Percentiles rank a stretch among this genome's conserved stretches.
Evolutionary conservation across 306 rosid species (phyloP).

Genomic region (Rosa chinensis): DNA sequence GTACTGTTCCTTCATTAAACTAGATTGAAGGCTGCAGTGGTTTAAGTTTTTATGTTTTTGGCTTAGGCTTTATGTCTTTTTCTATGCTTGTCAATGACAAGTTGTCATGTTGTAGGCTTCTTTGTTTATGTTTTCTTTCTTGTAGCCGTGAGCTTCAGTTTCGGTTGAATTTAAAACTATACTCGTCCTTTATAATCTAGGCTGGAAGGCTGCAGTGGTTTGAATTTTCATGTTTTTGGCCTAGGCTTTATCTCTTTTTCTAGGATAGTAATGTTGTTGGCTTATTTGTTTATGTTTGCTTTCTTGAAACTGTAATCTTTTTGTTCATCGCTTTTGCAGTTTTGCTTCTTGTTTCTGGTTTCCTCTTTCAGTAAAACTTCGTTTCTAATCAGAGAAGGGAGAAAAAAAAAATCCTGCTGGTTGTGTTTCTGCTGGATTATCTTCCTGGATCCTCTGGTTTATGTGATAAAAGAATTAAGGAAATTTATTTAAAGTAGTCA

Average conservation of each 20-base stretch:
- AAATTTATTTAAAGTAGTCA: no score
- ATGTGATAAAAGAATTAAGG: no score
- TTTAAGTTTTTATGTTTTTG: no score
- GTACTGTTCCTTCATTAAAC: no score
- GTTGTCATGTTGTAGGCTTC: not conserved
- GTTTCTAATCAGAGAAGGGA: not conserved
- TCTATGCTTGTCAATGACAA: no score
- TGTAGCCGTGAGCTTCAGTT: not conserved
- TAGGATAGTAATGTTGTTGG: no score
- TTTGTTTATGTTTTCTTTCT: not conserved
- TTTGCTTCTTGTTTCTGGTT: not conserved
- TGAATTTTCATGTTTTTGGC: not conserved
- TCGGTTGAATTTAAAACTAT: not conserved
- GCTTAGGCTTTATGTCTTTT: no score
- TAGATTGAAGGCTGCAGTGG: no score
- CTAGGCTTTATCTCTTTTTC: not conserved
- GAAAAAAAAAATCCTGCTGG: no score
- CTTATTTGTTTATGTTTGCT: not conserved
- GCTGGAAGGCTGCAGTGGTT: not conserved
- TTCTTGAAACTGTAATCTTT: not conserved
- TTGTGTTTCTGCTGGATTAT: no score
- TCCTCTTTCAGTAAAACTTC: not conserved
- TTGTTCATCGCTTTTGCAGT: not conserved
- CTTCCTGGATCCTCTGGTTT: no score
- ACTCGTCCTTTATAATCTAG: not conserved